Base-by-base conservation (phyloP, 140 eudicot genomes). In the Anethum foeniculum region DNA sequence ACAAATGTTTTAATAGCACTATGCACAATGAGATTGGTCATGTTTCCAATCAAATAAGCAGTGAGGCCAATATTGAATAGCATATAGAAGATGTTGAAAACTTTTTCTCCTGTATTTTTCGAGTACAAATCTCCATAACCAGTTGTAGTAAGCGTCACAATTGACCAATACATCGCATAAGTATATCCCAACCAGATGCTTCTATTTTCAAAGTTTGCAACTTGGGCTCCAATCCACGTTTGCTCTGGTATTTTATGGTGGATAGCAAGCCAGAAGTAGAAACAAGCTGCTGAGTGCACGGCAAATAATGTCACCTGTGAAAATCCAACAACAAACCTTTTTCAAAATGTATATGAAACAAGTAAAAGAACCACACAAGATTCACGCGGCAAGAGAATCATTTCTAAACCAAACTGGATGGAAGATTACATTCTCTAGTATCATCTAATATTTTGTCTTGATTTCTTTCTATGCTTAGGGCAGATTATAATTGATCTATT, bases 41-140 rank as follows among this genome's bases (percentile, higher is more conserved):
- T 93, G 90, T 93, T 93, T 48, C 98, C 98, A 77, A 93, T 93
- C 36, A 93, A 58, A 64, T 93, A 93, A 62, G 98, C 86, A 3
- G 97, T 88, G 81, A 93, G 98, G 51, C 98, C 97, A 8, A 93
- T 91, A 86, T 93, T 93, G 92, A 93, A 93, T 77, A 93, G 88
- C 98, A 93, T 93, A 77, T 91, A 93, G 82, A 90, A 88, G 84
- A 93, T 91, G 81, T 91, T 84, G 87, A 91, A 91, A 79, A 90
- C 82, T 79, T 91, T 93, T 87, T 93, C 98, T 25, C 97, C 97
- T 36, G 94, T 80, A 83, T 91, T 93, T 74, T 80, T 89, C 36
- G 98, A 93, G 56, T 89, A 93, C 84, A 93, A 81, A 67, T 93
- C 98, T 32, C 98, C 98, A 78, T 93, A 93, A 11, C 98, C 98